A percentile compares a stretch with the other conserved stretches of the same genome.
Conservation (phyloP, 129 eudicot genomes). For the Lonicera japonica region DNA sequence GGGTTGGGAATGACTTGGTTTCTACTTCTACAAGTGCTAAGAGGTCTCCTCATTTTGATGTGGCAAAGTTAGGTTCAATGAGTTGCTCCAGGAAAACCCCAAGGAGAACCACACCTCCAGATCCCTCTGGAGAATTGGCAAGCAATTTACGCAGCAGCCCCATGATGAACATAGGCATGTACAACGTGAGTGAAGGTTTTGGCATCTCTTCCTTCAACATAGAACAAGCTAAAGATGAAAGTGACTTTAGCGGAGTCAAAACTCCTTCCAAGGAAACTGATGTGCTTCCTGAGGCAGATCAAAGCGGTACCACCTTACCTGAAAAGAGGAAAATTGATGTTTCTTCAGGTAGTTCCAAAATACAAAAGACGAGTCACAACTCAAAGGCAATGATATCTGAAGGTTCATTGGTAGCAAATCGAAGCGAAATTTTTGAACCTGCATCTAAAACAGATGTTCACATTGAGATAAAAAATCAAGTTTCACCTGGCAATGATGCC, state of each 20-base stretch:
- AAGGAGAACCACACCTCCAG: constrained; percentile 27
- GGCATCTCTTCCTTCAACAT: constrained; percentile 16
- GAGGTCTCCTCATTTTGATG: constrained; percentile 32
- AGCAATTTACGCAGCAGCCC: constrained; percentile 16
- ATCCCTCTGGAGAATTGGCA: constrained; percentile 10
- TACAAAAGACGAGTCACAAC: constrained; percentile 21
- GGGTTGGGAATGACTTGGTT: constrained; percentile 16
- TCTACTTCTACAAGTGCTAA: constrained; percentile 27
- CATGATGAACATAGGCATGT: constrained; percentile 13
- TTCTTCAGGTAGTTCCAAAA: constrained; percentile 29
- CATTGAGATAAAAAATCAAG: constrained; percentile 2
- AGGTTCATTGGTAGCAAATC: constrained; percentile 2
- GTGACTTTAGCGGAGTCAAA: constrained; percentile 7
- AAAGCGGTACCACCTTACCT: constrained; percentile 13
- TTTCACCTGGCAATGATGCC: constrained; percentile 3
- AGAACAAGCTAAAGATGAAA: constrained; percentile 18
- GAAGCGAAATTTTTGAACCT: constrained; percentile 8
- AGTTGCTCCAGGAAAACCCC: constrained; percentile 31
- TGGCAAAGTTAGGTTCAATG: constrained; percentile 15
- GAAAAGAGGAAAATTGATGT: constrained; percentile 37
- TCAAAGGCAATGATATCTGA: constrained; percentile 8
- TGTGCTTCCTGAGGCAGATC: constrained; percentile 18
- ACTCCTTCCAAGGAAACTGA: constrained; percentile 17
- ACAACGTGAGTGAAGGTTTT: constrained; percentile 18
- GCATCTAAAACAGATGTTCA: constrained; percentile 11